These are phyloP conservation scores for Stachybotrys elegans DNA, from an alignment of 2,329 filamentous ascomycete genomes.

Conservation along the genomic window DNA sequence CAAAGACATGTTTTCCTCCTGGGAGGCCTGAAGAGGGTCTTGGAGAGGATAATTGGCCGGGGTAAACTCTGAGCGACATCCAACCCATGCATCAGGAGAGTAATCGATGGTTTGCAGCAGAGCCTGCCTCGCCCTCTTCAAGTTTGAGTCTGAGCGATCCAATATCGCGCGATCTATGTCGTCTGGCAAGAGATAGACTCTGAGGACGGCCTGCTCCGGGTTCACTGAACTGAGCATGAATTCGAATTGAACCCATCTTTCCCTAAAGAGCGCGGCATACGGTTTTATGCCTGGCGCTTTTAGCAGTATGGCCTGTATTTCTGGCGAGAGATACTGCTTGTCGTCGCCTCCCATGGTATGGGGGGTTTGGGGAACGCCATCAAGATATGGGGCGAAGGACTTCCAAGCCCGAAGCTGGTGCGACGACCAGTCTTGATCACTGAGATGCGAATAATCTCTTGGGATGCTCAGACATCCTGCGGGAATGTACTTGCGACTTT, in stretches of 20 bases:
- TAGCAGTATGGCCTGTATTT: slow-evolving; percentile 24
- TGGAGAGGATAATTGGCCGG: neutral
- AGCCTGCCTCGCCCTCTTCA: slow-evolving; percentile 39
- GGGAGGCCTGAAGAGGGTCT: neutral
- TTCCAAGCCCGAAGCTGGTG: slow-evolving; percentile 18
- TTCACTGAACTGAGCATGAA: slow-evolving; percentile 20
- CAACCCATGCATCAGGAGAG: slow-evolving; percentile 51
- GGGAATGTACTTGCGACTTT: too few species aligned
- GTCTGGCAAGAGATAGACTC: slow-evolving; percentile 61
- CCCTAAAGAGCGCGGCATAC: slow-evolving; percentile 25
- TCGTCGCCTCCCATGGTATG: neutral
- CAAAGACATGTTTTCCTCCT: slow-evolving; percentile 45
- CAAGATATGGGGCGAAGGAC: slow-evolving; percentile 16
- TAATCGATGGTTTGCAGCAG: slow-evolving; percentile 53
- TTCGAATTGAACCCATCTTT: slow-evolving; percentile 40
- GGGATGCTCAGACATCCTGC: too few species aligned
- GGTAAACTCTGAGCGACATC: slow-evolving; percentile 20
- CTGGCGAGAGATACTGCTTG: slow-evolving; percentile 7
- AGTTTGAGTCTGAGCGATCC: slow-evolving; percentile 37
- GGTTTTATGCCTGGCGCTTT: slow-evolving; percentile 14
- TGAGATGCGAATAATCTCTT: slow-evolving; percentile 11
- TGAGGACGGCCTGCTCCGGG: slow-evolving; percentile 26
- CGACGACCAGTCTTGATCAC: slow-evolving; percentile 9
- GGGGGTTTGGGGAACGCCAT: slow-evolving; percentile 5
- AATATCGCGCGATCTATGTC: slow-evolving; percentile 53